A percentile compares a stretch with the other conserved stretches of the same genome.
These are phyloP conservation scores for Malassezia yamatoensis DNA, from an alignment of 1,284 basidiomycete species.

Conservation along the genomic window DNA sequence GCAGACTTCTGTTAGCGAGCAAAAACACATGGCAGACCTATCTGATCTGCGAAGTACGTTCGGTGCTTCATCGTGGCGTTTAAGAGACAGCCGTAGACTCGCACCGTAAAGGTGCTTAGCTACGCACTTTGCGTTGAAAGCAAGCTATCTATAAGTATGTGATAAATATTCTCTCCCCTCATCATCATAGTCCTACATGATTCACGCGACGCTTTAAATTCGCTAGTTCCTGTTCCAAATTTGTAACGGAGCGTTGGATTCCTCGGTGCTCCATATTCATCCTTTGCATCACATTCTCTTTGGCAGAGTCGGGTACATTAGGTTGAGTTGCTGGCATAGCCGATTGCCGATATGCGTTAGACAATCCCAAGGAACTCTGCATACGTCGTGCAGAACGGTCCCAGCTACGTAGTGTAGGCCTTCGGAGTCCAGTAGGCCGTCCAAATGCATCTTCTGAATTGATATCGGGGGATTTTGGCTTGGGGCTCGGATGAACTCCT, in stretches of 20 bases:
- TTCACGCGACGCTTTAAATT: slow-evolving; percentile 7
- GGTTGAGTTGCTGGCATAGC: background rate
- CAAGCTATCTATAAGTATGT: no score
- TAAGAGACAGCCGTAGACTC: background rate
- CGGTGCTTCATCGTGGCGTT: background rate
- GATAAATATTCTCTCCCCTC: background rate
- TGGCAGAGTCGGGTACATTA: background rate
- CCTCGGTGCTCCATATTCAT: slow-evolving; percentile 5
- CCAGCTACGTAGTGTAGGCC: background rate
- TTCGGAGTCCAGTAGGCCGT: slow-evolving; percentile 5
- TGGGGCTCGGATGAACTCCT: slow-evolving; percentile 12
- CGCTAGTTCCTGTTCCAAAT: slow-evolving; percentile 11
- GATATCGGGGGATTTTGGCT: background rate
- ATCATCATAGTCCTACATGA: slow-evolving; percentile 2
- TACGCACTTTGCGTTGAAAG: no score
- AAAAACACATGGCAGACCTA: background rate
- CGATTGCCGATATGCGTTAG: slow-evolving; percentile 7
- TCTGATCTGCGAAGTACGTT: background rate
- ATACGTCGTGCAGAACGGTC: slow-evolving; percentile 13
- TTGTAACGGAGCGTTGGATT: slow-evolving; percentile 5
- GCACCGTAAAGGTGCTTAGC: background rate
- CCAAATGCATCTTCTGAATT: slow-evolving; percentile 14
- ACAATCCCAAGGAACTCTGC: slow-evolving; percentile 16
- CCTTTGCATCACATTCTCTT: background rate
- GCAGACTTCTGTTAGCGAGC: background rate